Evolutionary conservation across 2,329 filamentous ascomycete genomes (phyloP).

Genomic region (Colletotrichum musicola): DNA sequence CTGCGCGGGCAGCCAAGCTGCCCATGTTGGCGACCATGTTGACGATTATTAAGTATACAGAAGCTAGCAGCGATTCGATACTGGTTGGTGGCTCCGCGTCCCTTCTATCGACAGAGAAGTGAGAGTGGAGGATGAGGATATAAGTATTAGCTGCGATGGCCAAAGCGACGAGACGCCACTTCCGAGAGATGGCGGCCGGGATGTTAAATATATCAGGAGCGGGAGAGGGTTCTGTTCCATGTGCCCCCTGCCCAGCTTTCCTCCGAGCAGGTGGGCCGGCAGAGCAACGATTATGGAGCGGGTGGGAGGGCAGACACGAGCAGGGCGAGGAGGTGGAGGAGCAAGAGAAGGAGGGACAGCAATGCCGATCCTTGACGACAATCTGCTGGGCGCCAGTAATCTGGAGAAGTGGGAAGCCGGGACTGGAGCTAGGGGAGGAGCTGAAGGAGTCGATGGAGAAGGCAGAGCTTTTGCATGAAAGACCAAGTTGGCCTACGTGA

Average conservation of each 20-base stretch:
- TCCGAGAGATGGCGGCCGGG: slow-evolving; percentile 15
- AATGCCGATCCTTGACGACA: slow-evolving; percentile 28
- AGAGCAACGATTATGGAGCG: slow-evolving; percentile 20
- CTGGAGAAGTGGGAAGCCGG: slow-evolving; percentile 13
- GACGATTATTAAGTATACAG: slow-evolving; percentile 25
- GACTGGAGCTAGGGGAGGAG: slow-evolving; percentile 4
- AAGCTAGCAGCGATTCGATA: slow-evolving; percentile 8
- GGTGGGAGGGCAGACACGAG: slow-evolving; percentile 10
- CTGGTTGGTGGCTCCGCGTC: not conserved
- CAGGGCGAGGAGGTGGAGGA: slow-evolving; percentile 14
- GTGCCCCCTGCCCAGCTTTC: slow-evolving; percentile 33
- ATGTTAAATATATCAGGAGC: slow-evolving; percentile 37
- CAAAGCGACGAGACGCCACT: slow-evolving; percentile 11
- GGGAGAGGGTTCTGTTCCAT: slow-evolving; percentile 24
- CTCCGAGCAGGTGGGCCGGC: slow-evolving; percentile 23
- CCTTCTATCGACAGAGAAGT: not conserved
- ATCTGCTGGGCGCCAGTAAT: slow-evolving; percentile 23
- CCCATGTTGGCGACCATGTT: slow-evolving; percentile 39
- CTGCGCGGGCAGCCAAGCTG: slow-evolving; percentile 37
- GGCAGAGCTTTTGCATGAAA: not conserved
- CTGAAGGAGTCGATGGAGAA: slow-evolving; percentile 10
- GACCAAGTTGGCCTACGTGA: slow-evolving; percentile 4
- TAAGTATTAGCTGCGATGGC: slow-evolving; percentile 31
- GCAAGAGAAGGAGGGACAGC: not conserved
- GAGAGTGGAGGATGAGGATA: slow-evolving; percentile 25